Evolutionary conservation across 148 eudicot genomes (phyloP), one percentile per base, ranked within the genome.

Genomic region (Arbutus unedo): DNA sequence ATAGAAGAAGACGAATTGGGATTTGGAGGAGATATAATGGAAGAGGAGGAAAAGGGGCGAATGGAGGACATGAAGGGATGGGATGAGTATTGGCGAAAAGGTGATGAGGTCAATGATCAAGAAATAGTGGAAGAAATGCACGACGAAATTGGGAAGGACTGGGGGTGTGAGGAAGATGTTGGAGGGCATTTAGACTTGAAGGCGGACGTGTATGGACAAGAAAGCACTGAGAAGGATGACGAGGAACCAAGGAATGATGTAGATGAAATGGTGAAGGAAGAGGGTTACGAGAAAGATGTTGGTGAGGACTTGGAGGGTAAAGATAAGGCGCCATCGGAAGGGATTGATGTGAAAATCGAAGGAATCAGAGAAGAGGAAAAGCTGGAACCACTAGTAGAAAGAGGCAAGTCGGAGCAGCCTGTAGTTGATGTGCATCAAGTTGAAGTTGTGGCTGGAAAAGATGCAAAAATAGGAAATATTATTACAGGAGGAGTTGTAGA

Each of bases 261-360:
- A 7, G 78, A 74, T 73, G 86, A 77, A 70, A 84, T 31, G 31
- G 68, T 82, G 51, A 83, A 88, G 83, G 87, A 82, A 25, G 79
- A 85, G 79, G 88, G 76, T 53, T 86, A 83, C 14, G 88, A 82
- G 83, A 91, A 86, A 74, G 89, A 90, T 83, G 83, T 25, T 44
- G 84, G 81, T 14, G 87, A 87, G 71, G 60, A 67, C 77, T n/a
- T 82, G 53, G 84, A 85, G 45, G 31, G 74, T 19, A 85, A 89
- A 21, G 83, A 85, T 77, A 73, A 57, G 56, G 83, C 48, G 80
- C 76, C 88, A 74, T 15, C 82, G 78, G 83, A 88, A 82, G 86
- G 74, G 59, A 59, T 62, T 15, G 86, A 82, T 23, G 87, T 64
- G 78, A 64, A 64, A 74, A 80, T 66, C 80, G 66, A 84, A 74